A percentile compares a stretch with the other conserved stretches of the same genome.
These are phyloP conservation scores for Cucurbita pepo DNA, from an alignment of 306 rosid genomes.

Conservation along the genomic window DNA sequence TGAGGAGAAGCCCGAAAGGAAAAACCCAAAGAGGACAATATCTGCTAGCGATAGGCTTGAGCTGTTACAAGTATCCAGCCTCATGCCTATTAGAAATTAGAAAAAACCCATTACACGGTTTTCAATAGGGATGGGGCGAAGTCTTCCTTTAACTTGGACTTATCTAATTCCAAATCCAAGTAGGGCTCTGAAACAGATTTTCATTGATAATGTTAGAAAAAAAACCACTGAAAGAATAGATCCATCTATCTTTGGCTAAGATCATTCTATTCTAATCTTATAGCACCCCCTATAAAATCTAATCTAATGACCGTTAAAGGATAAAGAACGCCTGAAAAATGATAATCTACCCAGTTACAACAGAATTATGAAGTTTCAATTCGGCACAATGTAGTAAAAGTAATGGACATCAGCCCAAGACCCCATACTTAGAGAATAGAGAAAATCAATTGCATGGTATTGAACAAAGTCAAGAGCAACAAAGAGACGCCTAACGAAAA, in stretches of 20 bases:
- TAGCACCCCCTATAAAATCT: background rate
- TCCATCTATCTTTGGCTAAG: background rate
- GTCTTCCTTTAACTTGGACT: background rate
- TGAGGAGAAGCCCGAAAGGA: no score
- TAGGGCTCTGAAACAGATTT: background rate
- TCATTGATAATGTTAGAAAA: background rate
- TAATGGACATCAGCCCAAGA: background rate
- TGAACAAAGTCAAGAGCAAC: background rate
- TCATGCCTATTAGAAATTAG: background rate
- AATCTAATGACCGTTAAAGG: background rate
- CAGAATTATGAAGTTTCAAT: background rate
- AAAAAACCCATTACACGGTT: background rate
- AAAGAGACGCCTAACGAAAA: background rate
- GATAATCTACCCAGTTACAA: background rate
- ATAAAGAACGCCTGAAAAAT: background rate
- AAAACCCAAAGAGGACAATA: no score
- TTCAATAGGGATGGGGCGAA: background rate
- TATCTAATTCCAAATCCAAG: background rate
- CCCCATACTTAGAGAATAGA: background rate
- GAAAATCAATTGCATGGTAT: background rate
- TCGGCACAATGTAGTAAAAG: background rate
- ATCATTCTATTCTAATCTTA: background rate
- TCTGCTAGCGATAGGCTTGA: no score
- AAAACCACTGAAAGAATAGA: background rate
- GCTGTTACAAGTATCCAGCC: background rate